phyloP scores from a whole-genome alignment of 2,329 filamentous ascomycete genomes.

The Aspergillus sp. region DNA sequence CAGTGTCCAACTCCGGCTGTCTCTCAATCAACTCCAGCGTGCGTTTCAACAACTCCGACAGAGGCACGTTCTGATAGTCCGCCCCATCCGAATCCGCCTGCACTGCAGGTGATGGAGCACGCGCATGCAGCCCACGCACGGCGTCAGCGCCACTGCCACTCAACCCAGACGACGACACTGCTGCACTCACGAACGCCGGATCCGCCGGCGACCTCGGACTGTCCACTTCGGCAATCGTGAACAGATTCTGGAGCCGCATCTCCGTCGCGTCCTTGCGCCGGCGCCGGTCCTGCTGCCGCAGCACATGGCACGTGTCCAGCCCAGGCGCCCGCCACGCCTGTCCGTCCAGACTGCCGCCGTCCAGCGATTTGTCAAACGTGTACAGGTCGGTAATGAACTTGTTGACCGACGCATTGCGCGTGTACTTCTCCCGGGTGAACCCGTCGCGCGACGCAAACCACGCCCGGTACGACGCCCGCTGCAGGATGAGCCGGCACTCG shows the following conservation, averaged over 20 bases:
- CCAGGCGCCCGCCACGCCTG: constrained; percentile 17
- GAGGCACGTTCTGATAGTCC: constrained; percentile 12
- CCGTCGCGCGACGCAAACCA: constrained; percentile 27
- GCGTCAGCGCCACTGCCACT: neutral
- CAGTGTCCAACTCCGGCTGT: constrained; percentile 19
- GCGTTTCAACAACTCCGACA: constrained; percentile 13
- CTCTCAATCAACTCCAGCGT: constrained; percentile 12
- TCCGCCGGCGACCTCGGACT: constrained; percentile 1
- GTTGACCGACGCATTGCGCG: constrained; percentile 12
- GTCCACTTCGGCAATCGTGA: constrained; percentile 12
- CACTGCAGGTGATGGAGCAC: neutral
- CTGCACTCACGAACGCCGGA: neutral
- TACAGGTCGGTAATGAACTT: constrained; percentile 24
- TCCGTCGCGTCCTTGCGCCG: constrained; percentile 12
- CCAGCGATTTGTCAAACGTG: constrained; percentile 18
- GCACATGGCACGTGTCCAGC: constrained; percentile 18
- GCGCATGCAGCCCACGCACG: neutral
- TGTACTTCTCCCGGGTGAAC: constrained; percentile 12
- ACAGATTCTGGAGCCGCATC: constrained; percentile 17
- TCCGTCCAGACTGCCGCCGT: constrained; percentile 13
- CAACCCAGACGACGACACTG: neutral
- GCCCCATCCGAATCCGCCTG: constrained; percentile 1
- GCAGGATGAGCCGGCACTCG: constrained; percentile 25
- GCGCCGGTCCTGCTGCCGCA: constrained; percentile 16
- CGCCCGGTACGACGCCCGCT: constrained; percentile 25